Conservation (phyloP, 768 basidiomycete species). For the Leccinellum albellum region DNA sequence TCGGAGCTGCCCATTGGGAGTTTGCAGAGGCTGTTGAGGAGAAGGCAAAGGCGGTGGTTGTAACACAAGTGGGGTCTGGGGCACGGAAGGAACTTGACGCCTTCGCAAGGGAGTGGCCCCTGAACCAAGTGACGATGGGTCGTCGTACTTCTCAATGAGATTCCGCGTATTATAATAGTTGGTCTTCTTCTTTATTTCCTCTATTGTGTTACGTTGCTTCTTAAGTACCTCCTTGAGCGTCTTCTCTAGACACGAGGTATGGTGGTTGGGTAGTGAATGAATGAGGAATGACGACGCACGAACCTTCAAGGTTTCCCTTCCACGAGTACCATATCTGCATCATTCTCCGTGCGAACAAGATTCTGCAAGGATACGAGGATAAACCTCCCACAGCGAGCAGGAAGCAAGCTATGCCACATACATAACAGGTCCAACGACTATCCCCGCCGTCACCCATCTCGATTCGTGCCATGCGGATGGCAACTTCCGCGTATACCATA, state of each 20-base stretch:
- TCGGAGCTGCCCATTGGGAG: slow-evolving; percentile 21
- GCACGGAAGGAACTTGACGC: slow-evolving; percentile 31
- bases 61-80: slow-evolving; percentile 33
- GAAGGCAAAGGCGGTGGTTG: slow-evolving; percentile 17
- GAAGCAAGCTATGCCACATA: slow-evolving; percentile 38
- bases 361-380: slow-evolving; percentile 35
- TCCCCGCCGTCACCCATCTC: slow-evolving; percentile 41
- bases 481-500: slow-evolving; percentile 68
- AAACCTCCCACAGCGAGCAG: neutral
- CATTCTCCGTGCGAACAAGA: slow-evolving; percentile 73
- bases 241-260: slow-evolving; percentile 53
- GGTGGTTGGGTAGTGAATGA: neutral
- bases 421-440: slow-evolving; percentile 74
- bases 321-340: slow-evolving; percentile 82
- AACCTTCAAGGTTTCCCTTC: slow-evolving; percentile 80
- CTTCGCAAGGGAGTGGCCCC: slow-evolving; percentile 40
- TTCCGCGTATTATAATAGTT: slow-evolving; percentile 92
- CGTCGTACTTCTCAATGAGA: slow-evolving; percentile 88
- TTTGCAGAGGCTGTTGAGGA: slow-evolving; percentile 17
- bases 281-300: neutral
- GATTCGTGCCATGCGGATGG: slow-evolving; percentile 35
- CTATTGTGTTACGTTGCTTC: slow-evolving; percentile 79
- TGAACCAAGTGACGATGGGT: slow-evolving; percentile 35
- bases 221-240: slow-evolving; percentile 69
- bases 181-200: slow-evolving; percentile 96